Conservation (phyloP, 495 filamentous ascomycete species). For the Neurospora sp. region DNA sequence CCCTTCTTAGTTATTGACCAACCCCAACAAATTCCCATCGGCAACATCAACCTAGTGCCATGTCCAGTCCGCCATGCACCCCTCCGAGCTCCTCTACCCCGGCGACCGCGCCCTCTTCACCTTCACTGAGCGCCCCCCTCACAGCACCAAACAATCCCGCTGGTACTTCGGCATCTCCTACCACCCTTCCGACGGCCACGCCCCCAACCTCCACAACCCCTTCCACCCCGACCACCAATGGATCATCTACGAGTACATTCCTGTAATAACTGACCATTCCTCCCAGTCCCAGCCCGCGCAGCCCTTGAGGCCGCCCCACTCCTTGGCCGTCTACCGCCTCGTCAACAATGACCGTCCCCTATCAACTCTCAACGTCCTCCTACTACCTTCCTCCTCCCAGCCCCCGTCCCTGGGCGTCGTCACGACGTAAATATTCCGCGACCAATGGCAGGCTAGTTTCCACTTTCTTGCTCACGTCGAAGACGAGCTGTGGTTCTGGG, state of each 20-base stretch:
- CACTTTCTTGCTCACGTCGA: background rate
- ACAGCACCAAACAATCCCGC: background rate
- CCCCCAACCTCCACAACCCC: background rate
- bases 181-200: background rate
- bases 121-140: background rate
- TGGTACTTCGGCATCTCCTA: background rate
- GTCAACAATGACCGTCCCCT: background rate
- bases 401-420: background rate
- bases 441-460: background rate
- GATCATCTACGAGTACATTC: background rate
- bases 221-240: background rate
- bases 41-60: background rate
- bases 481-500: fast-evolving
- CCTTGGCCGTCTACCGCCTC: background rate
- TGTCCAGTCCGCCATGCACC: background rate
- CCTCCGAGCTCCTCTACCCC: background rate
- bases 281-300: background rate
- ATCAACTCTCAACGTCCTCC: background rate
- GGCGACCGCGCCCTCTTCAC: background rate
- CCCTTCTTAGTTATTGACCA: background rate
- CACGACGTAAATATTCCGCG: background rate
- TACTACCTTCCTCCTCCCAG: background rate
- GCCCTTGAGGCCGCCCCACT: background rate
- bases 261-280: background rate
- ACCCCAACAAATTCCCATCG: background rate